Conservation (phyloP, 257 asterid species). For the Echites panduratus region DNA sequence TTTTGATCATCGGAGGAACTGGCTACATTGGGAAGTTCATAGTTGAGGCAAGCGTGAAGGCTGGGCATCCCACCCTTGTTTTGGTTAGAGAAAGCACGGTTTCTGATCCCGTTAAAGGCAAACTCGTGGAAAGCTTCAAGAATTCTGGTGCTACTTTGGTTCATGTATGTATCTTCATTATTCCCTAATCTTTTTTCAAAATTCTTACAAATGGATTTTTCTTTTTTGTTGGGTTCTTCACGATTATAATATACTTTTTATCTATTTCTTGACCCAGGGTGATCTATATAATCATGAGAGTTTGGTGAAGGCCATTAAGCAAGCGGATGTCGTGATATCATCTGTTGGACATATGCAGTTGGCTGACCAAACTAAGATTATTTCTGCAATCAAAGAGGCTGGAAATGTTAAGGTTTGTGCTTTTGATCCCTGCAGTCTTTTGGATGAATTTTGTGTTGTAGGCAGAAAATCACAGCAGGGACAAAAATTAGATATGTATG, state of each 20-base stretch:
- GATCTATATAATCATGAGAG: constrained; percentile 49
- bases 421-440: not conserved
- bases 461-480: not conserved
- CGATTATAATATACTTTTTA: not conserved
- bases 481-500: too few relatives aligned
- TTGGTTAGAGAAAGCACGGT: constrained; percentile 46
- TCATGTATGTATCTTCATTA: constrained; percentile 27
- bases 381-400: constrained; percentile 53
- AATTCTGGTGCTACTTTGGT: constrained; percentile 52
- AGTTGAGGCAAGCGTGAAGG: constrained; percentile 59
- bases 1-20: constrained; percentile 80
- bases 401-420: constrained; percentile 39
- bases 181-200: not conserved
- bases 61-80: constrained; percentile 74
- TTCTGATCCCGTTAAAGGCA: constrained; percentile 61
- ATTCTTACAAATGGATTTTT: not conserved
- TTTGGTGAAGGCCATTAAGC: constrained; percentile 50
- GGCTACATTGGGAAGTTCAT: constrained; percentile 78
- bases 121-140: constrained; percentile 53
- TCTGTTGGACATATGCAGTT: constrained; percentile 39
- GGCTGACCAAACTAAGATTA: constrained; percentile 42
- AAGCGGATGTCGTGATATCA: constrained; percentile 63
- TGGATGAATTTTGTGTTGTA: not conserved
- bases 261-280: constrained; percentile 26
- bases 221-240: not conserved